These are phyloP conservation scores for Micromonas commoda DNA, from an alignment of 139 green algal species.

Conservation along the genomic window DNA sequence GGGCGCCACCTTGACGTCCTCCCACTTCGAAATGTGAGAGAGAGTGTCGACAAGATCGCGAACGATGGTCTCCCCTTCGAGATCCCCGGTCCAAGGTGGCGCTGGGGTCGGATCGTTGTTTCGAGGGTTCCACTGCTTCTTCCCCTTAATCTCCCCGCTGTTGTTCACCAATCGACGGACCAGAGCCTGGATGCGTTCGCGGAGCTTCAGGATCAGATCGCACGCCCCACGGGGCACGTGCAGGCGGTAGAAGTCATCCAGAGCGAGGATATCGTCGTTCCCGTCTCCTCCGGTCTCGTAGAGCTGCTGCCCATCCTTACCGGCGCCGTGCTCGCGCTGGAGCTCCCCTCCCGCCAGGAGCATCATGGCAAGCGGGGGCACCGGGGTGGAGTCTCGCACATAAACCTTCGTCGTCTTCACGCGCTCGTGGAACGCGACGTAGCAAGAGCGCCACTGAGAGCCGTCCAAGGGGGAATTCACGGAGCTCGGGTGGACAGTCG, in stretches of 20 bases:
- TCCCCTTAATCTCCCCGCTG: neutral
- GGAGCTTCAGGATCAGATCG: neutral
- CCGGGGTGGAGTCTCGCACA: slow-evolving; percentile 27
- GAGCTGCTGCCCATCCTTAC: neutral
- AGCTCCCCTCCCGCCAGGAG: slow-evolving; percentile 27
- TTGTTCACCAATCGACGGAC: neutral
- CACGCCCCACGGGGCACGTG: neutral
- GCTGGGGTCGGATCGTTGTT: neutral
- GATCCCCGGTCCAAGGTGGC: neutral
- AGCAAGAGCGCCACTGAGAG: neutral
- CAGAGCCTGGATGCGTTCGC: neutral
- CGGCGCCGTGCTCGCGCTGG: neutral
- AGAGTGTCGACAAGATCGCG: neutral
- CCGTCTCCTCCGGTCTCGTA: neutral
- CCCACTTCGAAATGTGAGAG: neutral
- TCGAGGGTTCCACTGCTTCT: neutral
- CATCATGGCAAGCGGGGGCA: slow-evolving; percentile 31
- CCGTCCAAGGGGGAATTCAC: slow-evolving; percentile 19
- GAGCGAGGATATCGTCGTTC: neutral
- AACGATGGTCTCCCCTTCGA: neutral
- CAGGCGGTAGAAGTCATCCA: neutral
- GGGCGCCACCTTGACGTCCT: neutral
- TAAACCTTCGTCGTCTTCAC: slow-evolving; percentile 31
- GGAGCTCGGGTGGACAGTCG: slow-evolving; percentile 25
- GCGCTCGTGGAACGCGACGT: slow-evolving; percentile 32